A percentile compares a stretch with the other conserved stretches of the same genome.
Evolutionary conservation across 495 filamentous ascomycete species (phyloP).

Genomic region (Rhypophila decipiens): DNA sequence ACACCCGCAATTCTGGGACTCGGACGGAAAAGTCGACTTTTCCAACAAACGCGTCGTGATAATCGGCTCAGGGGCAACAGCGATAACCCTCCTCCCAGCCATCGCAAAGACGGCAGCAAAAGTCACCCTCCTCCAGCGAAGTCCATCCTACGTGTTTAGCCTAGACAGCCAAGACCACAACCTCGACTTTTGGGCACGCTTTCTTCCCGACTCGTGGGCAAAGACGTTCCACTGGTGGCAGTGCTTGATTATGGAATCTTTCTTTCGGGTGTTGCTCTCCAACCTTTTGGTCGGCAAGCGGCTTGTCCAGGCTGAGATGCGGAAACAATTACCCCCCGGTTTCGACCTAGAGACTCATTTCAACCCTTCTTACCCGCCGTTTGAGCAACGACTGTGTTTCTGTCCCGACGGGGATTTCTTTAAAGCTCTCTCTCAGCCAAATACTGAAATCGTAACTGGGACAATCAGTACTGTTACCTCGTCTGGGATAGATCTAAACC

Average conservation of each 20-base stretch:
- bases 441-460: constrained; percentile 60
- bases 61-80: constrained; percentile 54
- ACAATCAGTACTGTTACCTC: constrained; percentile 58
- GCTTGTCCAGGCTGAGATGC: constrained; percentile 51
- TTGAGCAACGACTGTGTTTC: constrained; percentile 68
- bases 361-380: constrained; percentile 63
- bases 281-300: constrained; percentile 31
- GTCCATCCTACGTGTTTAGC: constrained; percentile 51
- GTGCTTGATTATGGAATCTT: constrained; percentile 24
- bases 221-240: constrained; percentile 30
- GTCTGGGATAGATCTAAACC: constrained; percentile 50
- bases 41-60: constrained; percentile 45
- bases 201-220: constrained; percentile 35
- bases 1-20: constrained; percentile 60
- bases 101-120: constrained; percentile 41
- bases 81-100: constrained; percentile 48
- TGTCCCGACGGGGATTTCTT: constrained; percentile 71
- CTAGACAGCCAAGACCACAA: constrained; percentile 34
- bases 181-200: constrained; percentile 19
- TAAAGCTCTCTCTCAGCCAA: constrained; percentile 48
- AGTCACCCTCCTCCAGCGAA: constrained; percentile 55
- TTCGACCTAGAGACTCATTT: too few relatives aligned
- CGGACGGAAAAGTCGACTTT: constrained; percentile 43
- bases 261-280: constrained; percentile 42
- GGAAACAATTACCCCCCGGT: too few relatives aligned